Percentiles rank a stretch among this genome's conserved stretches.
These are phyloP conservation scores for Neospora caninum DNA, from an alignment of 169 alveolate species.

Conservation along the genomic window DNA sequence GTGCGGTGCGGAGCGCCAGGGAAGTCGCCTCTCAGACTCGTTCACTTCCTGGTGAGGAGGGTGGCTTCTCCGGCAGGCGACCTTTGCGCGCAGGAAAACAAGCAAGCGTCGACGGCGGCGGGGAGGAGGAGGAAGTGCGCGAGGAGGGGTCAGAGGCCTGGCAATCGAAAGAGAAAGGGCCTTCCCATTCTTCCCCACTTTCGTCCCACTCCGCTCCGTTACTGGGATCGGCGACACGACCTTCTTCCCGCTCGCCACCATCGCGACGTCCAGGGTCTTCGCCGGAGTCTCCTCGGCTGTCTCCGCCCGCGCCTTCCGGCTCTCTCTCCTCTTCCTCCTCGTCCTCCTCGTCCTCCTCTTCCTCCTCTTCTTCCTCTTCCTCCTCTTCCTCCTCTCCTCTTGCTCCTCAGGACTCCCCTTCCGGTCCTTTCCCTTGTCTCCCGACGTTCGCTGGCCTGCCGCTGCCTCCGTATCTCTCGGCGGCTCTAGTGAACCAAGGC, in stretches of 20 bases:
- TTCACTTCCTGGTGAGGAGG: too few species aligned
- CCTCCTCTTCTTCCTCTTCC: background rate
- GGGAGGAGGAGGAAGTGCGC: too few species aligned
- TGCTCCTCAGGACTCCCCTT: background rate
- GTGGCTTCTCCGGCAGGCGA: too few species aligned
- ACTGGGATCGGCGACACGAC: background rate
- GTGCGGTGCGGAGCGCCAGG: too few species aligned
- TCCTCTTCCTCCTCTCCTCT: background rate
- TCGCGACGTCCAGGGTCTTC: background rate
- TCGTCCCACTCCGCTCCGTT: background rate
- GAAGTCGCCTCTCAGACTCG: too few species aligned
- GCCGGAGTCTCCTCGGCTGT: background rate
- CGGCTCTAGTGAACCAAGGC: background rate
- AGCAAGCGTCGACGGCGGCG: too few species aligned
- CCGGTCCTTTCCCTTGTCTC: background rate
- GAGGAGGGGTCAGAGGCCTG: too few species aligned
- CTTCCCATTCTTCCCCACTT: background rate
- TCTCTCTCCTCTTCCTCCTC: background rate
- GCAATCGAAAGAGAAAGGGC: too few species aligned
- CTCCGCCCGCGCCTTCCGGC: background rate
- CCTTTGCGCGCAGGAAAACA: too few species aligned
- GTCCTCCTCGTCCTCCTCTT: background rate
- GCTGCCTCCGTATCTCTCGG: constrained; percentile 32
- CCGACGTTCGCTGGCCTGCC: constrained; percentile 7
- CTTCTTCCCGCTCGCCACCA: background rate